phyloP scores from a whole-genome alignment of 1,284 basidiomycete genomes.

The Lentinula novae-zelandiae region DNA sequence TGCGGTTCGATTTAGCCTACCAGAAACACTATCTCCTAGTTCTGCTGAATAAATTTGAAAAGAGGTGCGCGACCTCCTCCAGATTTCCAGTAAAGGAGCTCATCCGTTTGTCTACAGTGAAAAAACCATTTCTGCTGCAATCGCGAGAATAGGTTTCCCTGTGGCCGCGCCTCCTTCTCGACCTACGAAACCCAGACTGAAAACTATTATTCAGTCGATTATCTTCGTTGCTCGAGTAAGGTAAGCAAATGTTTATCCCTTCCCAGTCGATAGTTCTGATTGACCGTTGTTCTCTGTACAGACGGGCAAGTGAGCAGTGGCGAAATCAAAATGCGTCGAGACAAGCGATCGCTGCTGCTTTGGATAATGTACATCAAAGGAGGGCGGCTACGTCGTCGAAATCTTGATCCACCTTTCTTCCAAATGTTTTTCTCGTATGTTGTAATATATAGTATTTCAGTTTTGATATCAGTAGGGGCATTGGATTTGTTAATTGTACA shows the following conservation, averaged over 20 bases:
- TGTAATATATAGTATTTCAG: constrained; percentile 17
- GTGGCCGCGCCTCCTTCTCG: constrained; percentile 29
- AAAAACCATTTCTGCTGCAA: constrained; percentile 71
- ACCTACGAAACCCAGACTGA: constrained; percentile 47
- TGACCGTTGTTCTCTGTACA: constrained; percentile 26
- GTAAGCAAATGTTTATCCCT: constrained; percentile 37
- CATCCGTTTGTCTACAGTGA: constrained; percentile 46
- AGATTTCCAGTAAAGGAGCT: neutral
- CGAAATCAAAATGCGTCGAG: constrained; percentile 55
- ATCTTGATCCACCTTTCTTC: constrained; percentile 9
- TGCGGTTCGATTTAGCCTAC: constrained; percentile 77
- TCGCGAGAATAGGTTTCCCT: constrained; percentile 75
- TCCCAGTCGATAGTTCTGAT: neutral
- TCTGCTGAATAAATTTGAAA: constrained; percentile 63
- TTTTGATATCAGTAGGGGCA: neutral
- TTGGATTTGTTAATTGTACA: constrained; percentile 1
- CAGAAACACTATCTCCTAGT: constrained; percentile 84
- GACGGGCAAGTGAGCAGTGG: constrained; percentile 60
- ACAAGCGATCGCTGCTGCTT: constrained; percentile 56
- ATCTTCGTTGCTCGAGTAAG: constrained; percentile 66
- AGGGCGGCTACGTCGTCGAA: constrained; percentile 21
- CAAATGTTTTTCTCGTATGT: constrained; percentile 7
- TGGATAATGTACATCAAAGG: constrained; percentile 66
- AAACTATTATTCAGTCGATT: constrained; percentile 54
- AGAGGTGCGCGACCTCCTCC: constrained; percentile 49